phyloP scores from a whole-genome alignment of 257 asterid species.

The Solanum bulbocastanum region DNA sequence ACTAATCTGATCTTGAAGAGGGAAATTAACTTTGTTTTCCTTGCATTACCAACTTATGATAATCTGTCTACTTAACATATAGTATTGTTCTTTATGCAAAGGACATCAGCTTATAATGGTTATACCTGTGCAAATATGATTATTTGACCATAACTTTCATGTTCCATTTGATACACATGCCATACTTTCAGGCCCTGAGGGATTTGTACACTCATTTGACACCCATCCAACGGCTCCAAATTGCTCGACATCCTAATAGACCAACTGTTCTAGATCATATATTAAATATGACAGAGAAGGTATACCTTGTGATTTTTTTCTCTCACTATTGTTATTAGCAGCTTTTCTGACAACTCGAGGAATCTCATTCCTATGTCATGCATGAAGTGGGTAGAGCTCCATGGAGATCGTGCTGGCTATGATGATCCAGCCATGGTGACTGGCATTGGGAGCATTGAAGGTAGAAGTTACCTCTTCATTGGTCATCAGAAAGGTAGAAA shows the following conservation, averaged over 20 bases:
- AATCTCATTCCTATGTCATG: not conserved
- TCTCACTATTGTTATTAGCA: not conserved
- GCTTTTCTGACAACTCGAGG: not conserved
- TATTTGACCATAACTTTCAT: not conserved
- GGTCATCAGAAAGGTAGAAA: slow-evolving; percentile 92
- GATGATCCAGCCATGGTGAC: slow-evolving; percentile 90
- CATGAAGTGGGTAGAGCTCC: slow-evolving; percentile 80
- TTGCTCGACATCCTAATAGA: slow-evolving; percentile 83
- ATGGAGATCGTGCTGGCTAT: slow-evolving; percentile 86
- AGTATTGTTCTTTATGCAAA: not conserved
- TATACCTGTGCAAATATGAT: not conserved
- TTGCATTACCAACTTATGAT: not conserved
- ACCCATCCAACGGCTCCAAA: slow-evolving; percentile 73
- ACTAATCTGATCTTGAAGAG: not conserved
- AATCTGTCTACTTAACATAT: not conserved
- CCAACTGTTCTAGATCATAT: slow-evolving; percentile 89
- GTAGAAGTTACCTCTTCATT: slow-evolving; percentile 72
- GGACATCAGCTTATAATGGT: not conserved
- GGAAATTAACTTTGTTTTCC: not conserved
- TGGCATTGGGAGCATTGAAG: slow-evolving; percentile 81
- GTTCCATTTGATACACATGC: not conserved
- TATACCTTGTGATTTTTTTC: slow-evolving; percentile 1
- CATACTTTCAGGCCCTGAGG: slow-evolving; percentile 59
- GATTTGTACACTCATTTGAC: slow-evolving; percentile 61
- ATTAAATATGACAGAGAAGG: slow-evolving; percentile 78